A percentile compares a stretch with the other conserved stretches of the same genome.
These are phyloP conservation scores for Nicotiana obtusifolia DNA, from an alignment of 257 asterid genomes.

Conservation along the genomic window DNA sequence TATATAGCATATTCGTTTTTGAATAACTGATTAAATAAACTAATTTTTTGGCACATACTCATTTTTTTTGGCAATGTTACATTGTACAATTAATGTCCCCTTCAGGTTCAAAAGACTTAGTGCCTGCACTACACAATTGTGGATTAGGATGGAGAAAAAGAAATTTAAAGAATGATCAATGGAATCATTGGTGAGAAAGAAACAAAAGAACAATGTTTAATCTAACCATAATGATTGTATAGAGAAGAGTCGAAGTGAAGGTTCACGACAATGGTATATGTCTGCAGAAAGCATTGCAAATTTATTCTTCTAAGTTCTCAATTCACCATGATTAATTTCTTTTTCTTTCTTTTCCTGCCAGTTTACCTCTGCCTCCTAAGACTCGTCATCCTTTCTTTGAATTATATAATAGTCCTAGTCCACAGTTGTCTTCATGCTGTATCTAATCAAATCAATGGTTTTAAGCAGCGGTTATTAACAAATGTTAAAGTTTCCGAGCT, in stretches of 20 bases:
- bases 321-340: not conserved
- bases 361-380: not conserved
- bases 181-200: not conserved
- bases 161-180: not conserved
- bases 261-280: not conserved
- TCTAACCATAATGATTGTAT: not conserved
- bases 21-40: not conserved
- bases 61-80: not conserved
- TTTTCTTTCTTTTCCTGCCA: not conserved
- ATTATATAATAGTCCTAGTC: not conserved
- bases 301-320: not conserved
- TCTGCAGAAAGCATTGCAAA: not conserved
- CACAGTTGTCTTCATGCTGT: not conserved
- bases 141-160: not conserved
- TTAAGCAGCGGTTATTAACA: not conserved
- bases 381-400: not conserved
- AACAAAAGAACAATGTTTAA: not conserved
- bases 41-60: not conserved
- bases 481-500: not conserved
- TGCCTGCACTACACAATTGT: not conserved
- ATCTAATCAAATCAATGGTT: not conserved
- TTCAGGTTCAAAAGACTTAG: not conserved
- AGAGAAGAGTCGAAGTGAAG: not conserved
- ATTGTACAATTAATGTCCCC: not conserved
- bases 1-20: not conserved